Percentiles rank a stretch among this genome's conserved stretches.
Conservation (phyloP, 176 grass and related monocot genomes). For the Aegilops bicornis region DNA sequence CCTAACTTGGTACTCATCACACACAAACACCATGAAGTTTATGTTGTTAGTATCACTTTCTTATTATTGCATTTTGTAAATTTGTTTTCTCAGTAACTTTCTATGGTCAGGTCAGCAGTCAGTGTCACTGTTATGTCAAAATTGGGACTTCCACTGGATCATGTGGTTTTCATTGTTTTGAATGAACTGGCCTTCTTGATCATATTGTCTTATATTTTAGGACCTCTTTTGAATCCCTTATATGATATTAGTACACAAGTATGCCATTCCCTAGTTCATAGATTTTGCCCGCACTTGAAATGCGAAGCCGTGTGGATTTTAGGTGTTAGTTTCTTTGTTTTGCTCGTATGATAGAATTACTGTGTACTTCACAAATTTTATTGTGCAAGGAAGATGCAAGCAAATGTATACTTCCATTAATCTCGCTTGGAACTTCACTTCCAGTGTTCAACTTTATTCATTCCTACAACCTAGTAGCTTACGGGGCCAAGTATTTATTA, state of each 20-base stretch:
- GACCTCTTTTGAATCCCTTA: neutral
- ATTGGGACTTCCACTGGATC: too few relatives aligned
- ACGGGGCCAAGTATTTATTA: conserved; percentile 33
- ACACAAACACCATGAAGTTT: too few relatives aligned
- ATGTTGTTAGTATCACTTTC: too few relatives aligned
- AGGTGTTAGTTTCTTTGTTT: neutral
- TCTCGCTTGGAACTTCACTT: neutral
- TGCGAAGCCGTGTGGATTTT: neutral
- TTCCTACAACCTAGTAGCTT: conserved; percentile 35
- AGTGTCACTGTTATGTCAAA: too few relatives aligned
- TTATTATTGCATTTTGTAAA: too few relatives aligned
- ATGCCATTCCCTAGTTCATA: neutral
- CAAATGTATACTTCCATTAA: neutral
- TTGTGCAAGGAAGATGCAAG: conserved; percentile 3
- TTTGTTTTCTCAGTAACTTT: too few relatives aligned
- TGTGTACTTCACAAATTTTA: neutral
- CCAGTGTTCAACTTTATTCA: neutral
- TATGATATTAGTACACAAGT: conserved; percentile 6
- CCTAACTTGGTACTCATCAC: too few relatives aligned
- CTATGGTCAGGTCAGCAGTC: too few relatives aligned
- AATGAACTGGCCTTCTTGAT: neutral
- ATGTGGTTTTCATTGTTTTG: neutral
- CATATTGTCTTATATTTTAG: neutral
- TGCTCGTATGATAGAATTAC: neutral
- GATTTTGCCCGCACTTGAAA: neutral